Evolutionary conservation across 2,329 filamentous ascomycete species (phyloP).

Genomic region (Aurifilum marmelostoma): DNA sequence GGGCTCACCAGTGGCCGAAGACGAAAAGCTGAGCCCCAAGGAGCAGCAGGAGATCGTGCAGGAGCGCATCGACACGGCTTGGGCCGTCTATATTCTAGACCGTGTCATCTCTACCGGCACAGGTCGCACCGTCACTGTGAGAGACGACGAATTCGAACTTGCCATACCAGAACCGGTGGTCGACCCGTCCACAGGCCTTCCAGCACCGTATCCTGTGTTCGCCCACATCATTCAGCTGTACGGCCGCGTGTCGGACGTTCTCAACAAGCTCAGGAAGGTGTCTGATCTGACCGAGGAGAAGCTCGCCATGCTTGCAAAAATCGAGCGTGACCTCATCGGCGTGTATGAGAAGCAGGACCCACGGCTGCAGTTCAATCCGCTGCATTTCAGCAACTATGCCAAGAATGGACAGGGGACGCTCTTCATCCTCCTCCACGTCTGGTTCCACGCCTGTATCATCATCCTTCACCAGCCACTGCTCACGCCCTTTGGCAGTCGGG

Average conservation of each 20-base stretch:
- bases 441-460: conserved; percentile 87
- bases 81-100: conserved; percentile 87
- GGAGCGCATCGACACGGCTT: conserved; percentile 85
- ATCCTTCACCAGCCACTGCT: conserved; percentile 81
- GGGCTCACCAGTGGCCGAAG: conserved; percentile 33
- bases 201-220: conserved; percentile 77
- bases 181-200: conserved; percentile 67
- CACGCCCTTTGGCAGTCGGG: conserved; percentile 69
- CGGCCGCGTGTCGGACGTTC: conserved; percentile 78
- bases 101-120: conserved; percentile 86
- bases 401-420: conserved; percentile 81
- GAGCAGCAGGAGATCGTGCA: conserved; percentile 72
- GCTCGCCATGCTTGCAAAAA: conserved; percentile 70
- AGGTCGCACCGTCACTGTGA: conserved; percentile 79
- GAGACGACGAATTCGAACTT: conserved; percentile 84
- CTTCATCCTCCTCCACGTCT: conserved; percentile 84
- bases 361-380: conserved; percentile 78
- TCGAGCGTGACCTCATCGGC: conserved; percentile 78
- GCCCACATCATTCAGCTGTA: conserved; percentile 86
- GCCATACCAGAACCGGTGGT: conserved; percentile 60
- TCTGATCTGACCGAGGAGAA: conserved; percentile 77
- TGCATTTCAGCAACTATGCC: conserved; percentile 85
- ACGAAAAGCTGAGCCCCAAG: conserved; percentile 43
- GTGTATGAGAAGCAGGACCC: conserved; percentile 74
- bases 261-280: conserved; percentile 78